These are phyloP conservation scores for Penicillium salamii DNA, from an alignment of 495 filamentous ascomycete species.

Conservation along the genomic window DNA sequence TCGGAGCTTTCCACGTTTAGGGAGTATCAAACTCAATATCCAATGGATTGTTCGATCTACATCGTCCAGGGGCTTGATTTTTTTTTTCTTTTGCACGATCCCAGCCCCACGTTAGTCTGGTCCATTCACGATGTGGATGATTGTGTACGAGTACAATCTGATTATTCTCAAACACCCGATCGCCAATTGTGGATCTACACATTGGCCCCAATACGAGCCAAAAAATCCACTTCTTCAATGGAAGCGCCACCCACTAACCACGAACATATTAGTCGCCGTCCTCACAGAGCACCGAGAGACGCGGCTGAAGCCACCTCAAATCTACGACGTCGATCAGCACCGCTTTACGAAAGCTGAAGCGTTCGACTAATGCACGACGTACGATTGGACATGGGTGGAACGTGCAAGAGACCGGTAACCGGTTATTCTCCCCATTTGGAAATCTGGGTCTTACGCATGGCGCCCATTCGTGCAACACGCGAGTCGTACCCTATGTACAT, in stretches of 20 bases:
- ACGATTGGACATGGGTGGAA: not conserved
- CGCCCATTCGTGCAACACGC: no score
- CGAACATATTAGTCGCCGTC: not conserved
- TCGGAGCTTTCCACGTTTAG: not conserved
- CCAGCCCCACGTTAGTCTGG: not conserved
- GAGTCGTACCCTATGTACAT: no score
- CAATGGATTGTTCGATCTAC: not conserved
- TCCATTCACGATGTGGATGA: not conserved
- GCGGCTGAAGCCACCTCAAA: not conserved
- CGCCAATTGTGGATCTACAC: not conserved
- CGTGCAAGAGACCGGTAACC: not conserved
- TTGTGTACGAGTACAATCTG: not conserved
- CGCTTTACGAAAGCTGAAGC: conserved; percentile 3
- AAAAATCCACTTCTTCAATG: conserved; percentile 1
- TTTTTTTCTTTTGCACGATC: not conserved
- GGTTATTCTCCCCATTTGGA: not conserved
- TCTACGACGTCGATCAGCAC: conserved; percentile 7
- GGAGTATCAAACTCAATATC: not conserved
- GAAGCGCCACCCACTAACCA: not conserved
- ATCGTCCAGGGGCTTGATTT: not conserved
- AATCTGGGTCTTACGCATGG: no score
- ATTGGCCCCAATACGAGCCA: not conserved
- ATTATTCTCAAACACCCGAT: not conserved
- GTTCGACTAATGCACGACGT: not conserved
- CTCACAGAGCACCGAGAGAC: not conserved